A percentile compares a stretch with the other conserved stretches of the same genome.
These are phyloP conservation scores for Pulveroboletus sp. DNA, from an alignment of 768 basidiomycete species.

Conservation along the genomic window DNA sequence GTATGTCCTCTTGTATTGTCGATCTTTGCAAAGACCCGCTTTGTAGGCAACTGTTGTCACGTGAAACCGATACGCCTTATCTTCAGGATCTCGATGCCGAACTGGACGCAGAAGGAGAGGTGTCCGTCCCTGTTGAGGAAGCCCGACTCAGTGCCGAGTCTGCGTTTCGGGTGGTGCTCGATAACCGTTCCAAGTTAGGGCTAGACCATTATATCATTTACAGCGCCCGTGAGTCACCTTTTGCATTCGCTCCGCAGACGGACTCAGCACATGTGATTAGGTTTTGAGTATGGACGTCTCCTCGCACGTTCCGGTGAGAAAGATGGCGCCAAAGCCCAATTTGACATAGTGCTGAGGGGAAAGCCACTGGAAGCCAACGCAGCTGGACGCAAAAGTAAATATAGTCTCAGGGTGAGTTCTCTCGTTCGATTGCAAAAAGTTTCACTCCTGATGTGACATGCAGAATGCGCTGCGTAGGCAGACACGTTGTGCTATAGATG, in stretches of 20 bases:
- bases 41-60: background rate
- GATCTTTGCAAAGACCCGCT: background rate
- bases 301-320: slow-evolving; percentile 63
- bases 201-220: slow-evolving; percentile 89
- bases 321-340: slow-evolving; percentile 58
- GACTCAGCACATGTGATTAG: slow-evolving; percentile 33
- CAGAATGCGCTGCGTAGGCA: slow-evolving; percentile 57
- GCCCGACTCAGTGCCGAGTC: slow-evolving; percentile 49
- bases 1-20: slow-evolving; percentile 39
- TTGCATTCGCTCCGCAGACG: background rate
- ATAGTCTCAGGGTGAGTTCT: slow-evolving; percentile 68
- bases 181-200: slow-evolving; percentile 65
- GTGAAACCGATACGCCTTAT: background rate
- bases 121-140: slow-evolving; percentile 41
- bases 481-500: slow-evolving; percentile 55
- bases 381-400: slow-evolving; percentile 66
- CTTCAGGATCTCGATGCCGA: slow-evolving; percentile 56
- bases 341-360: slow-evolving; percentile 84
- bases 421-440: background rate
- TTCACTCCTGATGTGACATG: slow-evolving; percentile 1
- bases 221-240: slow-evolving; percentile 62
- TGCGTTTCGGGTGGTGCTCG: slow-evolving; percentile 64
- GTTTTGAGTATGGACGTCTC: slow-evolving; percentile 87
- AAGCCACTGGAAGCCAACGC: slow-evolving; percentile 66
- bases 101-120: slow-evolving; percentile 35